Conservation (phyloP, 2,329 filamentous ascomycete genomes). For the Colletotrichum sp. region DNA sequence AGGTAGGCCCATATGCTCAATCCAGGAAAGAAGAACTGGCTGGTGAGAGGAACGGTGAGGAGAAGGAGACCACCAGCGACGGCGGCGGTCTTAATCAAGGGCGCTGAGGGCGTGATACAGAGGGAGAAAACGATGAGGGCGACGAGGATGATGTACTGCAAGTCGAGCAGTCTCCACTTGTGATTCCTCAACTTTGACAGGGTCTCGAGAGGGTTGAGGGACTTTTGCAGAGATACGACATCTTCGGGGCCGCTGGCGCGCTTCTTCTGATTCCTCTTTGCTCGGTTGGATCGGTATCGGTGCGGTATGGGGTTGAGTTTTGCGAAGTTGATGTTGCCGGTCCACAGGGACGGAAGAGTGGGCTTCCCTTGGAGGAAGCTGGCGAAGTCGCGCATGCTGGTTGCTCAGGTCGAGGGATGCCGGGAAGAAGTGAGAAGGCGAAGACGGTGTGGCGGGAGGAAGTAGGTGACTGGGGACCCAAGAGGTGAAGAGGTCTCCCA, state of each 20-base stretch:
- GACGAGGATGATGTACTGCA: constrained; percentile 80
- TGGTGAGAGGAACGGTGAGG: constrained; percentile 80
- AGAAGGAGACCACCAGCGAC: constrained; percentile 71
- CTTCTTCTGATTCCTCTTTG: constrained; percentile 43
- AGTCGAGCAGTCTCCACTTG: constrained; percentile 82
- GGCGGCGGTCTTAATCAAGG: constrained; percentile 76
- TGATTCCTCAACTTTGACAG: constrained; percentile 77
- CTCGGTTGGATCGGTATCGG: constrained; percentile 43
- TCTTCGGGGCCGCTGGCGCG: constrained; percentile 52
- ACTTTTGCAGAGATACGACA: constrained; percentile 79
- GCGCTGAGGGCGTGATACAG: constrained; percentile 81
- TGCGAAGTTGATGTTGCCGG: constrained; percentile 45
- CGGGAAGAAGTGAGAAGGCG: neutral
- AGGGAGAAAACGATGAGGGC: constrained; percentile 82
- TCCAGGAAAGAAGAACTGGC: constrained; percentile 91
- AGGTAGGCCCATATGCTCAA: constrained; percentile 86
- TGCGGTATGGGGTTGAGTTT: constrained; percentile 47
- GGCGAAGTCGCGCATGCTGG: constrained; percentile 41
- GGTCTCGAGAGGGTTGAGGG: constrained; percentile 81
- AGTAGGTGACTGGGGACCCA: neutral
- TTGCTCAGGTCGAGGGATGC: neutral
- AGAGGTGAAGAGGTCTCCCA: constrained; percentile 1
- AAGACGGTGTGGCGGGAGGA: neutral
- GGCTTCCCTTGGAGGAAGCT: constrained; percentile 43
- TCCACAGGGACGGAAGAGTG: constrained; percentile 41